Conservation (phyloP, 108 stramenopile species). For the Fragilariopsis cylindrus region DNA sequence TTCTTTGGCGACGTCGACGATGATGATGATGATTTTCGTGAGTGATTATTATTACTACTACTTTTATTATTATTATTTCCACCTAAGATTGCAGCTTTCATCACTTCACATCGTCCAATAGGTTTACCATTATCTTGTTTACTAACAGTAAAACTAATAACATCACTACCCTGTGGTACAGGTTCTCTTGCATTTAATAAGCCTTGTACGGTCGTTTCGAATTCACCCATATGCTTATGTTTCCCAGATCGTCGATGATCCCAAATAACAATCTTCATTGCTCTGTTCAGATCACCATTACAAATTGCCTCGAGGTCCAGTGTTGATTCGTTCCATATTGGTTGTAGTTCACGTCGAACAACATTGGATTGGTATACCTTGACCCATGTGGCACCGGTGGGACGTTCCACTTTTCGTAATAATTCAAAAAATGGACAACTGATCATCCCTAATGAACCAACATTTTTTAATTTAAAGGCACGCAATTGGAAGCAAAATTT, state of each 20-base stretch:
- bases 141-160: slow-evolving; percentile 27
- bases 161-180: slow-evolving; percentile 11
- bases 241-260: slow-evolving; percentile 69
- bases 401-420: slow-evolving; percentile 67
- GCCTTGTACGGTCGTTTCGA: slow-evolving; percentile 56
- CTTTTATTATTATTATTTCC: not conserved
- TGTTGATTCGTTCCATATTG: slow-evolving; percentile 62
- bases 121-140: slow-evolving; percentile 30
- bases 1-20: not conserved
- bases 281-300: slow-evolving; percentile 74
- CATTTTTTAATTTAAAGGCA: slow-evolving; percentile 68
- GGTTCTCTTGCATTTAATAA: slow-evolving; percentile 38
- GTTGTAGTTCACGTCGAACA: slow-evolving; percentile 62
- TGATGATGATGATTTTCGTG: not conserved
- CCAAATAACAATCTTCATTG: slow-evolving; percentile 68
- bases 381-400: slow-evolving; percentile 62
- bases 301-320: slow-evolving; percentile 74
- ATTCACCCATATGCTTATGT: slow-evolving; percentile 74
- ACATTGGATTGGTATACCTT: slow-evolving; percentile 69
- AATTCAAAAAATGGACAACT: slow-evolving; percentile 81
- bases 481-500: slow-evolving; percentile 45
- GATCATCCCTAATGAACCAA: slow-evolving; percentile 46
- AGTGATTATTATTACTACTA: not conserved
- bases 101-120: slow-evolving; percentile 34
- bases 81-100: slow-evolving; percentile 34